Conservation (phyloP, 495 filamentous ascomycete genomes). For the Friedmanniomyces endolithicus region DNA sequence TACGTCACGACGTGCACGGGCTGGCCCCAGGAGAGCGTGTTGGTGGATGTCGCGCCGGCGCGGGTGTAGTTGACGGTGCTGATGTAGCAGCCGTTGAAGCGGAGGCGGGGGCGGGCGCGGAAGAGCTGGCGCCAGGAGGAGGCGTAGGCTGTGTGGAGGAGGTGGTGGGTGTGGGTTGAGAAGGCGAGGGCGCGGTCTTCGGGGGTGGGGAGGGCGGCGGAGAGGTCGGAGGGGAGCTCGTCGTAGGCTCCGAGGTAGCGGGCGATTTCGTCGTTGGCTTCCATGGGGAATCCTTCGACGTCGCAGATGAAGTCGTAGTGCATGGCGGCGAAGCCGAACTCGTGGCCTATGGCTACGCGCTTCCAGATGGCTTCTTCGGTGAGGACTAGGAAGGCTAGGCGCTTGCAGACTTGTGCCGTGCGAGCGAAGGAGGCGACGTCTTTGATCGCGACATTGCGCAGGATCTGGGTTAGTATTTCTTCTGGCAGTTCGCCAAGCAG, state of each 20-base stretch:
- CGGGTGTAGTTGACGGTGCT: constrained; percentile 90
- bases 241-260: constrained; percentile 9
- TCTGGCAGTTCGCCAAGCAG: constrained; percentile 66
- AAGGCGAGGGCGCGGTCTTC: constrained; percentile 10
- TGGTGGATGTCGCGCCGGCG: constrained; percentile 50
- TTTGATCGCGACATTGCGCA: constrained; percentile 54
- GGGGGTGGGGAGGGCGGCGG: constrained; percentile 3
- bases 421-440: constrained; percentile 71
- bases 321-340: constrained; percentile 76
- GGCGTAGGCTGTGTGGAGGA: constrained; percentile 17
- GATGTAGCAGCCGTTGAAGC: constrained; percentile 93
- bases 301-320: constrained; percentile 62
- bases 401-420: constrained; percentile 73
- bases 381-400: constrained; percentile 68
- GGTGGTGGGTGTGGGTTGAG: constrained; percentile 10
- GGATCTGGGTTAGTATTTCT: constrained; percentile 67
- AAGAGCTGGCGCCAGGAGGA: constrained; percentile 46
- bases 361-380: constrained; percentile 88
- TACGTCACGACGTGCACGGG: constrained; percentile 96
- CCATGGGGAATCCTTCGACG: constrained; percentile 48
- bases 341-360: constrained; percentile 51
- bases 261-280: constrained; percentile 14
- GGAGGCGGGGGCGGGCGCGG: constrained; percentile 67
- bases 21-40: constrained; percentile 55
- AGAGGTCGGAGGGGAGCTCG: neutral